These are phyloP conservation scores for Effrenium voratum DNA, from an alignment of 73 alveolate species.

Conservation along the genomic window DNA sequence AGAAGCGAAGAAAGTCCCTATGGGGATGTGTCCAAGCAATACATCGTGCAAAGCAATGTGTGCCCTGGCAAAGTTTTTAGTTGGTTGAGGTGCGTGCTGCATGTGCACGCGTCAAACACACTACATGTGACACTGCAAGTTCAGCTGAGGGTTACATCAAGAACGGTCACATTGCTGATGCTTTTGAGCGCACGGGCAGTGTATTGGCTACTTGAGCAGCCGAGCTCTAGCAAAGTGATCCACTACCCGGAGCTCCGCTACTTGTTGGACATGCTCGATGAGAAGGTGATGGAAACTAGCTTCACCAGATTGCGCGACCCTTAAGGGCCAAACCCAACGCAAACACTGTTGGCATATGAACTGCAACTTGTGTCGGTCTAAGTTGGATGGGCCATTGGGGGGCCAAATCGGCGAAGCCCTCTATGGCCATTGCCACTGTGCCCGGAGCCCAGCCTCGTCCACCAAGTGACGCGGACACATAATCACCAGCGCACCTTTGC, in stretches of 20 bases:
- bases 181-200: background rate
- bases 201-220: slow-evolving; percentile 36
- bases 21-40: background rate
- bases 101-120: background rate
- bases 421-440: background rate
- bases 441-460: background rate
- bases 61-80: background rate
- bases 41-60: background rate
- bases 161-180: slow-evolving; percentile 28
- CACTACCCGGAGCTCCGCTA: background rate
- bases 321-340: background rate
- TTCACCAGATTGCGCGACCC: background rate
- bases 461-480: background rate
- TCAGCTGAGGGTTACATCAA: background rate
- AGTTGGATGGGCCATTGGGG: slow-evolving; percentile 51
- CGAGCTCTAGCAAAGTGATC: background rate
- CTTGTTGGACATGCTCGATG: background rate
- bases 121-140: background rate
- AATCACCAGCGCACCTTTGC: background rate
- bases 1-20: background rate
- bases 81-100: no score
- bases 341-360: background rate
- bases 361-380: background rate
- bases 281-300: background rate
- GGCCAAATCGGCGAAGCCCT: background rate